Evolutionary conservation across 345 rosid genomes (phyloP).

Genomic region (Ceriops zippeliana): DNA sequence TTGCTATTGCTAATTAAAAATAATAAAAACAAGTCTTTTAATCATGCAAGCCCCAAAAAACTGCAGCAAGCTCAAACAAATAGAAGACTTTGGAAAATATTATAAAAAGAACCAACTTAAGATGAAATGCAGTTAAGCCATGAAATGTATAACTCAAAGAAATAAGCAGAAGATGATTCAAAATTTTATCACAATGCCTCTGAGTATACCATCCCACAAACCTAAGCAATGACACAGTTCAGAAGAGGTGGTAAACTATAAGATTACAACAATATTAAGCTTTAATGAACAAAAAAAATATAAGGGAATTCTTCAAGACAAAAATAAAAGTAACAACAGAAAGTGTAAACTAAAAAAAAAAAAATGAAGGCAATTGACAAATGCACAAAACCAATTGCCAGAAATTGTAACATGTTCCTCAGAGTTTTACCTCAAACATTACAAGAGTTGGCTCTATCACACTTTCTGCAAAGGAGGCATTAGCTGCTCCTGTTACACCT

Average conservation of each 20-base stretch:
- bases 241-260: background rate
- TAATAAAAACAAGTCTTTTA: background rate
- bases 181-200: background rate
- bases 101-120: background rate
- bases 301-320: background rate
- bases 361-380: background rate
- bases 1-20: background rate
- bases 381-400: background rate
- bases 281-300: background rate
- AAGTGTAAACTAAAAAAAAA: background rate
- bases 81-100: background rate
- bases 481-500: slow-evolving; percentile 45
- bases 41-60: background rate
- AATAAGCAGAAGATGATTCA: background rate
- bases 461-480: slow-evolving; percentile 77
- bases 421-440: slow-evolving; percentile 74
- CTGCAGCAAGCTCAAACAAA: background rate
- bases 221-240: background rate
- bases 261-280: background rate
- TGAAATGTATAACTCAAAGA: background rate
- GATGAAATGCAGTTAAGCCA: background rate
- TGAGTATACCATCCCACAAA: background rate
- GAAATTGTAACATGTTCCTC: background rate
- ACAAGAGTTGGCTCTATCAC: slow-evolving; percentile 93
- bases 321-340: background rate